Percentiles rank a stretch among this genome's conserved stretches.
These are phyloP conservation scores for Yamadazyma phyllophila DNA, from an alignment of 805 yeast species.

Conservation along the genomic window DNA sequence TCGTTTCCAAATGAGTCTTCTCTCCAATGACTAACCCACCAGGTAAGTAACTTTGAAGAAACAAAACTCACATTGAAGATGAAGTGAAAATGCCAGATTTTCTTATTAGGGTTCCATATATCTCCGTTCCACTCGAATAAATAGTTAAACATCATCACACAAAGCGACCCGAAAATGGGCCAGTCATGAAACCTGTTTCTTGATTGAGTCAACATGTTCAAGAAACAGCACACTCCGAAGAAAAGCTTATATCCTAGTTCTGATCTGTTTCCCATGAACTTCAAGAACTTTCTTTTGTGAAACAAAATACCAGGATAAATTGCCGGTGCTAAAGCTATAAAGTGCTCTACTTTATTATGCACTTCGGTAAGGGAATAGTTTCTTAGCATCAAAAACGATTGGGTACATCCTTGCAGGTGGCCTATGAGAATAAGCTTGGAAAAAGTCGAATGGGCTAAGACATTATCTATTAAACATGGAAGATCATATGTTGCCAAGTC, in stretches of 20 bases:
- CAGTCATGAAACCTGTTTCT: slow-evolving; percentile 44
- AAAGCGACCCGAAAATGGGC: slow-evolving; percentile 53
- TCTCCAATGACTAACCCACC: slow-evolving; percentile 70
- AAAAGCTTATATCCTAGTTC: slow-evolving; percentile 44
- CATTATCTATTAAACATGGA: slow-evolving; percentile 66
- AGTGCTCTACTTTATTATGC: slow-evolving; percentile 58
- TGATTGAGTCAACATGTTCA: slow-evolving; percentile 68
- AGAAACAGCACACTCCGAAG: slow-evolving; percentile 77
- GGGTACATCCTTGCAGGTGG: slow-evolving; percentile 95
- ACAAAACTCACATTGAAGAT: slow-evolving; percentile 84
- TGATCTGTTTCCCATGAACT: slow-evolving; percentile 56
- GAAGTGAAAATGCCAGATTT: slow-evolving; percentile 69
- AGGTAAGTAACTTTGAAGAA: slow-evolving; percentile 76
- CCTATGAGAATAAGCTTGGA: slow-evolving; percentile 62
- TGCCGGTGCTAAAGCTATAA: slow-evolving; percentile 86
- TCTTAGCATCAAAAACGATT: slow-evolving; percentile 68
- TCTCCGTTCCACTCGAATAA: slow-evolving; percentile 84
- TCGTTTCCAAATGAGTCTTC: slow-evolving; percentile 41
- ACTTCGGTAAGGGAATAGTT: slow-evolving; percentile 30
- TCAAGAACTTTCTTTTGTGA: slow-evolving; percentile 58
- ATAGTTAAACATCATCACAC: slow-evolving; percentile 83
- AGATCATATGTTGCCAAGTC: slow-evolving; percentile 80
- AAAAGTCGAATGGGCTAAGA: slow-evolving; percentile 41
- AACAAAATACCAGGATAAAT: slow-evolving; percentile 80
- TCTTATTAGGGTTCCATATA: slow-evolving; percentile 61